Percentiles rank a stretch among this genome's conserved stretches.
These are phyloP conservation scores for Trichophyton benhamiae DNA, from an alignment of 2,329 filamentous ascomycete species.

Conservation along the genomic window DNA sequence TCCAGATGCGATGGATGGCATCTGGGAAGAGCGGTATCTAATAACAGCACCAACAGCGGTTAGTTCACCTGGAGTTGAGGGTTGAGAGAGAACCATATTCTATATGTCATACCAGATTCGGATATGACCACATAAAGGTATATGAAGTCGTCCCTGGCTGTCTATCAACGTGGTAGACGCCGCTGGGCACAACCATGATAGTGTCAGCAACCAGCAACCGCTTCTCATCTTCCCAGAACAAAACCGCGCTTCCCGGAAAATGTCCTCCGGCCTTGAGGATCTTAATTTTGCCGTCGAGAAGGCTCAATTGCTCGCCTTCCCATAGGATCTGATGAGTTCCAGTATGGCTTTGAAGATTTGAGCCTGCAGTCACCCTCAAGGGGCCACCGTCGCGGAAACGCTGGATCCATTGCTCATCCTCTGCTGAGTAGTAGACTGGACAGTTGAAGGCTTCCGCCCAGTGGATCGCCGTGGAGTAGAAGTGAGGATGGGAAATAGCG, in stretches of 20 bases:
- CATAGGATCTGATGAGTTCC: constrained; percentile 21
- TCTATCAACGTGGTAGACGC: constrained; percentile 22
- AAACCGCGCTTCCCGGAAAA: constrained; percentile 61
- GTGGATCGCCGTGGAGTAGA: constrained; percentile 62
- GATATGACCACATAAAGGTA: constrained; percentile 65
- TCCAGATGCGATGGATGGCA: constrained; percentile 58
- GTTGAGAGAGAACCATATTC: no score
- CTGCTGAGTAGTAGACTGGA: constrained; percentile 54
- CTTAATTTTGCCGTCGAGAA: constrained; percentile 17
- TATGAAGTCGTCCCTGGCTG: constrained; percentile 41
- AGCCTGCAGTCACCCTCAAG: constrained; percentile 24
- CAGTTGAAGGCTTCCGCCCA: constrained; percentile 61
- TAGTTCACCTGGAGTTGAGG: no score
- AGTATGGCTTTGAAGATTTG: constrained; percentile 5
- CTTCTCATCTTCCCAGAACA: constrained; percentile 48
- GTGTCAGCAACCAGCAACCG: constrained; percentile 66
- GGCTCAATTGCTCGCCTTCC: constrained; percentile 27
- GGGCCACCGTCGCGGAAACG: constrained; percentile 29
- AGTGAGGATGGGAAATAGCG: constrained; percentile 69
- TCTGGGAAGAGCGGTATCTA: constrained; percentile 55
- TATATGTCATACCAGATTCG: constrained; percentile 38
- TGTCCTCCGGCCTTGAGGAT: constrained; percentile 61
- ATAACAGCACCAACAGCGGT: no score
- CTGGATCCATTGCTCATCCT: constrained; percentile 55
- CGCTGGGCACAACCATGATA: constrained; percentile 53